Conservation (phyloP, 1,284 basidiomycete species). For the Ganoderma leucocontextum region DNA sequence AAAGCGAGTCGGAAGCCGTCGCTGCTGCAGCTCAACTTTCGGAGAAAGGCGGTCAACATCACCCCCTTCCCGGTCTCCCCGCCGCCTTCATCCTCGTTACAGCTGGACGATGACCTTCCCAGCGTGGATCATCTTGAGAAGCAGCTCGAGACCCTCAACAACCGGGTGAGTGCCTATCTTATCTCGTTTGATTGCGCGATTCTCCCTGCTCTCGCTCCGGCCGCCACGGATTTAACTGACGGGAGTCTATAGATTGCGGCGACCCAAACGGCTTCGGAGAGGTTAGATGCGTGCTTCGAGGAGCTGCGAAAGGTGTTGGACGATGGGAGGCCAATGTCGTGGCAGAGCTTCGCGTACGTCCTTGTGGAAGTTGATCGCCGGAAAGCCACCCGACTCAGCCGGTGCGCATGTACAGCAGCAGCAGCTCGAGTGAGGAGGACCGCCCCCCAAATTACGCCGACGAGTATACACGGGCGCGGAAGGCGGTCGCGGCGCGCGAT, state of each 20-base stretch:
- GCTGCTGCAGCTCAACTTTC: conserved; percentile 15
- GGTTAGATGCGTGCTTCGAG: conserved; percentile 33
- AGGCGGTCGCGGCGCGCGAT: conserved; percentile 32
- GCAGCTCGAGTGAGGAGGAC: conserved; percentile 25
- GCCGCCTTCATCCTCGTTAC: background rate
- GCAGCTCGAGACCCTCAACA: conserved; percentile 17
- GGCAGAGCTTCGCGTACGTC: conserved; percentile 33
- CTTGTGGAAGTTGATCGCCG: background rate
- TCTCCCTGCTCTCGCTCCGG: background rate
- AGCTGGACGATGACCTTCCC: conserved; percentile 2
- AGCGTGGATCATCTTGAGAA: conserved; percentile 24
- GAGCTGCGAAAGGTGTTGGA: conserved; percentile 29
- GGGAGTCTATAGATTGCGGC: conserved; percentile 25
- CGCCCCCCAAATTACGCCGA: conserved; percentile 12
- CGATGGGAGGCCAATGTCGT: conserved; percentile 30
- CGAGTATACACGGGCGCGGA: conserved; percentile 28
- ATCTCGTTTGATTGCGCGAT: background rate
- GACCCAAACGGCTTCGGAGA: conserved; percentile 22
- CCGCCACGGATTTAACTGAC: background rate
- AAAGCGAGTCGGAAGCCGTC: conserved; percentile 24
- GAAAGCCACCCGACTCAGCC: background rate
- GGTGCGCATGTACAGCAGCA: background rate
- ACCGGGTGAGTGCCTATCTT: conserved; percentile 17
- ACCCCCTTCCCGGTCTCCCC: background rate
- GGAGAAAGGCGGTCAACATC: conserved; percentile 13